Base-by-base conservation (phyloP, 306 rosid genomes). In the Cucurbita pepo region DNA sequence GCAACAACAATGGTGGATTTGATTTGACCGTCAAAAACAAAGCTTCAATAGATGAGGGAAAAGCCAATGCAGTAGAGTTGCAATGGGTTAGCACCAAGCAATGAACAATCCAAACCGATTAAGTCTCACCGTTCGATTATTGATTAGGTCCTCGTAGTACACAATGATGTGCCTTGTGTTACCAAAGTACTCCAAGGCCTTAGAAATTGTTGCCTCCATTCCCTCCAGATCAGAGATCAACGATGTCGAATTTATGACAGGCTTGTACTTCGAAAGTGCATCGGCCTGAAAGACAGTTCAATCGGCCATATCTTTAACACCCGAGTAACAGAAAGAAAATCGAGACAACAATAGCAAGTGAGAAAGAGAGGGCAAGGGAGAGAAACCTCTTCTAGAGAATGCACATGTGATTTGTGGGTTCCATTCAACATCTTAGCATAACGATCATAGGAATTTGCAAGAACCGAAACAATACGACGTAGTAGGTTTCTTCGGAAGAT, bases 391-490 rank as follows among this genome's bases (percentile, higher is more conserved):
- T 90, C 83, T 48, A 75, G 79, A 12, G 97, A 82, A 86, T 90
- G 98, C 44, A 94, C 98, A 69, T 90, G 98, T 57, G 98, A 79
- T 80, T 94, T 94, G 76, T 94, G 98, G 72, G 95, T 89, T 80
- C 96, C 98, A 66, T 94, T 90, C 87, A 94, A 84, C 74, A 88
- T 84, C 87, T 90, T 94, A 22, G 98, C 98, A 64, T 85, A 71
- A 54, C 96, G 90, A 63, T 94, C 98, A 75, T 87, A 94, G 12
- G 98, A 90, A 86, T 94, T 90, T 55, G 98, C 97, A 51, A 86
- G 89, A 79, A 86, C 75, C 1, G 98, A 90, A 74, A 91, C 96
- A 83, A 89, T 85, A 79, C 96, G 79, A 14, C 91, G 85, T 59
- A 94, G 78, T 50, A 91, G 77, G 83, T 90, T 94, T 86, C 84